phyloP scores from a whole-genome alignment of 352 stramenopile genomes.

The Phytophthora hybrid region DNA sequence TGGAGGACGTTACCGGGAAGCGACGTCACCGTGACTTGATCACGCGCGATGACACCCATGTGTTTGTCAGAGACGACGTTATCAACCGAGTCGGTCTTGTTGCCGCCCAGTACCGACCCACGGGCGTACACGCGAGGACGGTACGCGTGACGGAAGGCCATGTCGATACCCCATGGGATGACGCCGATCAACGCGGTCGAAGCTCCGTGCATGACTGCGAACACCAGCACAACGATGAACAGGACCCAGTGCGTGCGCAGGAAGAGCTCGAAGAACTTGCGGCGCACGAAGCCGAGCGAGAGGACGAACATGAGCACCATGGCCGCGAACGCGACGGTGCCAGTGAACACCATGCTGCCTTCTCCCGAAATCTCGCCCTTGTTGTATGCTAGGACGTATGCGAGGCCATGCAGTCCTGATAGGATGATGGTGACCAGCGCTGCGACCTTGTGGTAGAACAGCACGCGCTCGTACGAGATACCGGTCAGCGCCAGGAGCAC shows the following conservation, averaged over 20 bases:
- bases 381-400: constrained; percentile 45
- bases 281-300: constrained; percentile 49
- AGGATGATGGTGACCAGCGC: constrained; percentile 46
- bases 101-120: constrained; percentile 24
- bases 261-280: constrained; percentile 65
- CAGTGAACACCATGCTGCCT: constrained; percentile 36
- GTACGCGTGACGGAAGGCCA: constrained; percentile 47
- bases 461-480: constrained; percentile 57
- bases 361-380: constrained; percentile 33
- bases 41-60: constrained; percentile 37
- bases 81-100: constrained; percentile 18
- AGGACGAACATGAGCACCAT: constrained; percentile 47
- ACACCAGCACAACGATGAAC: constrained; percentile 54
- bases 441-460: constrained; percentile 64
- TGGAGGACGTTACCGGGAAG: constrained; percentile 40
- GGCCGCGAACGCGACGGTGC: constrained; percentile 34
- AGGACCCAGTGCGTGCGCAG: constrained; percentile 59
- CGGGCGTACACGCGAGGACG: constrained; percentile 30
- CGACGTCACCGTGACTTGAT: constrained; percentile 24
- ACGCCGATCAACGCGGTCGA: constrained; percentile 43
- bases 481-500: constrained; percentile 50
- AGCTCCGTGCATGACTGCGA: constrained; percentile 53
- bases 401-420: constrained; percentile 47
- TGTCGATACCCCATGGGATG: constrained; percentile 42
- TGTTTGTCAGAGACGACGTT: constrained; percentile 14